Evolutionary conservation across 179 eudicot species (phyloP), one percentile per base, ranked within the genome.

Genomic region (Carnegiea gigantea): DNA sequence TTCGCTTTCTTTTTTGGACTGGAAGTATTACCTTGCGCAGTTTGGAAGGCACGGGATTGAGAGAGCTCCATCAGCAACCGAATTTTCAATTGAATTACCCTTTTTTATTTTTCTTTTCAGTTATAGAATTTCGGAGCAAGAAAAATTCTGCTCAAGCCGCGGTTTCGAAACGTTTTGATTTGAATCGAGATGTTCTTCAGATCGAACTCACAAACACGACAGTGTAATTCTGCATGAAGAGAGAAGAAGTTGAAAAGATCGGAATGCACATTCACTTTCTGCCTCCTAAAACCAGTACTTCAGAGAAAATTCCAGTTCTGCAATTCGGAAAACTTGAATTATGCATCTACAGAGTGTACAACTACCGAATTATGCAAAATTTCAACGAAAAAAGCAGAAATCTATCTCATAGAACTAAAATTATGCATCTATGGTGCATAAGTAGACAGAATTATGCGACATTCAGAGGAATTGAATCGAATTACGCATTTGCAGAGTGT

Each of bases 1-100:
- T 62, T 60, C 20, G 7, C 24, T 21, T 40, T 40, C 14, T 49
- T 51, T 51, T 51, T 51, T 51, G 12, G 62, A 10, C 23, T 21
- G 79, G 49, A 76, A 53, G 33, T 38, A 15, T 70, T 92, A 95
- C 98, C 98, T 92, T 90, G 88, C 38, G 87, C 28, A 49, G 89
- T 77, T 83, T 91, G 94, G 80, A 81, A 90, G 20, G 93, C 86
- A 76, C 92, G 90, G 74, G 94, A 89, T 81, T 93, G 98, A 86
- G 97, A 93, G 77, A 95, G 88, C 93, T 95, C 98, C 98, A 95
- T 95, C 67, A 21, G 21, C 24, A 60, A 60, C 26, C 26, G 65
- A 60, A 62, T 53, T 70, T 70, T 18, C 71, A 48, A 43, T 78
- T 71, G 74, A 60, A 73, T 54, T 76, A 21, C 33, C 2, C 11